Evolutionary conservation across 345 rosid species (phyloP).

Genomic region (Durio zibethinus): DNA sequence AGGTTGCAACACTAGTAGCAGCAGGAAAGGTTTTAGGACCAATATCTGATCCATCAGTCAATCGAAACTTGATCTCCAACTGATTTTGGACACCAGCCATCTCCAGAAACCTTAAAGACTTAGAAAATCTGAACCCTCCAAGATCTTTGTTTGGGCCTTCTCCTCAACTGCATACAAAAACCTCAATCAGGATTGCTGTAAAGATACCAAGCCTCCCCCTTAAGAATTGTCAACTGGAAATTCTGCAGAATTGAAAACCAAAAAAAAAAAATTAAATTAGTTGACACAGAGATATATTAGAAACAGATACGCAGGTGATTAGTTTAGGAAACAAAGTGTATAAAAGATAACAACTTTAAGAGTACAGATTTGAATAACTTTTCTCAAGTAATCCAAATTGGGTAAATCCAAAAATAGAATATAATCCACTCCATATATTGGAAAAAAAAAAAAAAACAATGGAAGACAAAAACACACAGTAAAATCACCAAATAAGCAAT

Average conservation of each 20-base stretch:
- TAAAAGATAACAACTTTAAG: slow-evolving; percentile 11
- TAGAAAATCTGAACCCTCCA: slow-evolving; percentile 15
- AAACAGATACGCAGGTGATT: slow-evolving; percentile 2
- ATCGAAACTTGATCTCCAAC: slow-evolving; percentile 87
- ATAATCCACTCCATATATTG: not conserved
- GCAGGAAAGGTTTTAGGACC: slow-evolving; percentile 86
- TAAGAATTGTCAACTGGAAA: slow-evolving; percentile 6
- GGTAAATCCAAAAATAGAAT: slow-evolving; percentile 14
- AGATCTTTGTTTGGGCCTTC: slow-evolving; percentile 25
- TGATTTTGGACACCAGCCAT: slow-evolving; percentile 85
- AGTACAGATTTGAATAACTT: slow-evolving; percentile 2
- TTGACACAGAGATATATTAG: not conserved
- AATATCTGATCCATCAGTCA: slow-evolving; percentile 88
- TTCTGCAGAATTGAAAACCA: slow-evolving; percentile 29
- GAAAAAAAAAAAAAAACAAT: not conserved
- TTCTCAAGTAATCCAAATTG: slow-evolving; percentile 9
- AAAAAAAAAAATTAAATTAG: not conserved
- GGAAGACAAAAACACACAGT: not conserved
- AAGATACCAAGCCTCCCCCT: slow-evolving; percentile 17
- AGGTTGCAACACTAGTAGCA: slow-evolving; percentile 75
- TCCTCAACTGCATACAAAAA: slow-evolving; percentile 13
- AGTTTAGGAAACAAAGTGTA: not conserved
- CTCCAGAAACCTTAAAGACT: slow-evolving; percentile 27
- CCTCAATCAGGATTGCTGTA: slow-evolving; percentile 17
- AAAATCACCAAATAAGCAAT: slow-evolving; percentile 2